Base-by-base conservation (phyloP, 768 basidiomycete genomes). In the Tricholoma flavovirens region DNA sequence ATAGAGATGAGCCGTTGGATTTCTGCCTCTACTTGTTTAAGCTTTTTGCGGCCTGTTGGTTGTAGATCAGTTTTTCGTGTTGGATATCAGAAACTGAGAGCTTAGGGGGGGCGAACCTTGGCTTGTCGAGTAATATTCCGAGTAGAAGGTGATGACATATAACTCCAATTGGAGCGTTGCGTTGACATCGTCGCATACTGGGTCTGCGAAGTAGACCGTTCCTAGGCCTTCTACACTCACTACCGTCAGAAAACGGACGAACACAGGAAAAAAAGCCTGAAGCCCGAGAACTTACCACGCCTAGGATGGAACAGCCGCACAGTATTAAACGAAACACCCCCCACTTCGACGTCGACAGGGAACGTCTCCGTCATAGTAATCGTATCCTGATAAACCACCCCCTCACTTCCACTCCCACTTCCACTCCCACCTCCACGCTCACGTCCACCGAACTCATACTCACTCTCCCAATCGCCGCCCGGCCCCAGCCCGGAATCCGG, bases 251-350 rank as follows among this genome's bases (percentile, higher is more conserved):
- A 32, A 32, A 9, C 40, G 10, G 17, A 6, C 9, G 5, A 42
- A 3, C 5, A 42, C 40, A 19, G 7, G 7, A 7, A 19, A 5
- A 19, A 17, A 33, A 17, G 56, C 35, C 48, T 22, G 15, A 21
- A 15, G 30, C 52, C 54, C 24, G 2, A 15, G 17, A 52, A 70
- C 75, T 17, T 56, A 88, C 88, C 85, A 67, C 77, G 74, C n/a
- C 78, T 75, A 6, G 88, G 84, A 66, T 88, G 87, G 63, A 86
- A 90, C 42, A 90, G 72, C 64, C 81, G 84, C 49, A 92, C 88
- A 0, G 79, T 75, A 59, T 70, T 77, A 62, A 92, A 92, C 17
- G 64, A 69, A 32, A 85, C 73, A 0, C 81, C 87, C 33, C 78
- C 76, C 51, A 86, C 77, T 24, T 78, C 76, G 29, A 91, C 76